A percentile compares a stretch with the other conserved stretches of the same genome.
Conservation (phyloP, 352 stramenopile genomes). For the Pythium chondricola region DNA sequence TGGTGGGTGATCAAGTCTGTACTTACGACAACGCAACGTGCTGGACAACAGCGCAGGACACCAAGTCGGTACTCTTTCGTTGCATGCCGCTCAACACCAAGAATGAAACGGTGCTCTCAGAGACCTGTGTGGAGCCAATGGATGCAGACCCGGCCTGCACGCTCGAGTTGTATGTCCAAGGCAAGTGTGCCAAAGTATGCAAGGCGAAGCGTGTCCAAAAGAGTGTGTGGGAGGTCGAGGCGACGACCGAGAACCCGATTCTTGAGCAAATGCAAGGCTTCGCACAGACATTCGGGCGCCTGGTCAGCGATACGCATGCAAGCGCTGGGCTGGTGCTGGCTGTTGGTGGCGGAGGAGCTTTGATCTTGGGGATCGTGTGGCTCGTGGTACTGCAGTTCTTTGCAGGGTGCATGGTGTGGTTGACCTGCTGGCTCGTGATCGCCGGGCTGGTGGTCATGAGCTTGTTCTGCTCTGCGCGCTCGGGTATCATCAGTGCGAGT, state of each 20-base stretch:
- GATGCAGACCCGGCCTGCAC: conserved; percentile 52
- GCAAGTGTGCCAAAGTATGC: conserved; percentile 36
- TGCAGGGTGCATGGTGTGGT: conserved; percentile 69
- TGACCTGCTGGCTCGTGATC: conserved; percentile 64
- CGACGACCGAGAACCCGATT: conserved; percentile 54
- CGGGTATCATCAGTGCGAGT: conserved; percentile 50
- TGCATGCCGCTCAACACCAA: conserved; percentile 61
- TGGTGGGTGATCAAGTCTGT: conserved; percentile 45
- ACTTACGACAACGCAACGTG: conserved; percentile 66
- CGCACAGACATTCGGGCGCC: conserved; percentile 49
- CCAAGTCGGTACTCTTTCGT: conserved; percentile 53
- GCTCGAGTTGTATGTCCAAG: conserved; percentile 26
- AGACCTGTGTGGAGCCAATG: conserved; percentile 55
- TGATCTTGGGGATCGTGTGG: conserved; percentile 61
- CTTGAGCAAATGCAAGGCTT: conserved; percentile 64
- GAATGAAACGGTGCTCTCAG: conserved; percentile 52
- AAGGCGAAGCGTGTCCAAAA: conserved; percentile 68
- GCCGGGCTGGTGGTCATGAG: conserved; percentile 58
- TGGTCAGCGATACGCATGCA: conserved; percentile 70
- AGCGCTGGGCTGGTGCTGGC: conserved; percentile 51
- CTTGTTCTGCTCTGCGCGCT: conserved; percentile 67
- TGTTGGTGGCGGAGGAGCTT: conserved; percentile 41
- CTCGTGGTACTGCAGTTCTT: conserved; percentile 76
- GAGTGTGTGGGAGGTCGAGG: conserved; percentile 46
- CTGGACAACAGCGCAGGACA: conserved; percentile 51